Evolutionary conservation across 2,329 filamentous ascomycete species (phyloP).

Genomic region (Berkeleyomyces rouxiae): DNA sequence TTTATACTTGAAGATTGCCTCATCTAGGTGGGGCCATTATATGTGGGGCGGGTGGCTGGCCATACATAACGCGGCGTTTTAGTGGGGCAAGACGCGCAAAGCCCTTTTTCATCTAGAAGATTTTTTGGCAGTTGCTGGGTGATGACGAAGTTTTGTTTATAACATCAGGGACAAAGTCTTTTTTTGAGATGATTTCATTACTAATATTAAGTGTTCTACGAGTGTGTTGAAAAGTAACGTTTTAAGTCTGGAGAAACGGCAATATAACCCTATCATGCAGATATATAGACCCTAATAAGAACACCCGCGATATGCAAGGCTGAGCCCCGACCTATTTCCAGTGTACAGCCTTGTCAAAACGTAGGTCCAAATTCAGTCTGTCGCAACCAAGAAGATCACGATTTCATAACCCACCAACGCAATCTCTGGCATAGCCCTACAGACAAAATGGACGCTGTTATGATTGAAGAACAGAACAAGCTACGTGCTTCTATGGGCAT

Average conservation of each 20-base stretch:
- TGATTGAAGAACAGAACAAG: constrained; percentile 87
- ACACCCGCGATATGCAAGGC: neutral
- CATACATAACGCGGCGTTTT: neutral
- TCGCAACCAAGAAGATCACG: neutral
- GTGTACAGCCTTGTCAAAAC: neutral
- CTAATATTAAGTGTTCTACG: too few relatives aligned
- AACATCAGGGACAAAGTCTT: neutral
- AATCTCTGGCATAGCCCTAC: neutral
- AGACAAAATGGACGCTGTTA: constrained; percentile 44
- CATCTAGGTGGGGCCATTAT: neutral
- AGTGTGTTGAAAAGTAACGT: too few relatives aligned
- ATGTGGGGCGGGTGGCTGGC: neutral
- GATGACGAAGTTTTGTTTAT: neutral
- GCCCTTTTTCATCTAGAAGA: neutral
- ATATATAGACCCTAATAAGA: neutral
- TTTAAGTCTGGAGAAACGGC: too few relatives aligned
- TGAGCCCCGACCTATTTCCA: neutral
- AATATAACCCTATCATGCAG: rapidly evolving
- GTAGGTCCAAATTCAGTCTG: constrained; percentile 1
- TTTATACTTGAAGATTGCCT: constrained; percentile 3
- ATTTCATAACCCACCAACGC: neutral
- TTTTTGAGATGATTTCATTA: too few relatives aligned
- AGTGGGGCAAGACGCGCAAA: neutral
- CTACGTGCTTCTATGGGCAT: constrained; percentile 78
- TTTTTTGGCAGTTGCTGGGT: neutral